Evolutionary conservation across 495 filamentous ascomycete species (phyloP), one percentile per base, ranked within the genome.

Genomic region (Neurospora sp.): DNA sequence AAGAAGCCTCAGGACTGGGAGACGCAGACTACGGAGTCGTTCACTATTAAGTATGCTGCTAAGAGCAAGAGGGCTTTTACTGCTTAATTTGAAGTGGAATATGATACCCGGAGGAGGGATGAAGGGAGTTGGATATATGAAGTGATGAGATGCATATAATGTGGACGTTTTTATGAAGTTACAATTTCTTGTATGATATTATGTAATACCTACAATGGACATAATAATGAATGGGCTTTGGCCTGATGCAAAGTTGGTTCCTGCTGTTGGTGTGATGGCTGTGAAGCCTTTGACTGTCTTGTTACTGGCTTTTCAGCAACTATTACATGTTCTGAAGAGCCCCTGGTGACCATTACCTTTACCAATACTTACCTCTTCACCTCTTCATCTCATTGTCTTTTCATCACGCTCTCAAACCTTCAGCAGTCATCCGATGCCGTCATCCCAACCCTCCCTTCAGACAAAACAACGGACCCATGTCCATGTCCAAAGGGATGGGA

Each of bases 1-100:
- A 66, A 75, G 1, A 69, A 76, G 70, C 18, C 62, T 69, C 5
- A 71, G 76, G 71, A 69, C 70, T 35, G 72, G 54, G 81, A 84
- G 59, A 75, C 74, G 1, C 72, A 72, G 23, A 77, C 79, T 62
- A 76, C 82, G 5, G 74, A 75, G 10, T 16, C 73, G 4, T 83
- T 83, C 69, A 76, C 71, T 8, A 72, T 83, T 23, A 48, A 73
- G n/a, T 82, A 80, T 20, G 70, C 6, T 18, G 7, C 11, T 2
- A 62, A 62, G 27, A 35, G 6, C 27, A 62, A 62, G 54, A 18
- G 54, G 27, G 54, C 14, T 14, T 62, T 62, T 62, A 62, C 14
- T 62, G 54, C 54, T 18, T 62, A 16, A 62, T 62, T 18, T 18
- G 54, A 62, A 7, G 54, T 14, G 54, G 3, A 9, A 9, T 16